Evolutionary conservation across 768 basidiomycete species (phyloP), one percentile per base, ranked within the genome.

Genomic region (Serendipita sp.): DNA sequence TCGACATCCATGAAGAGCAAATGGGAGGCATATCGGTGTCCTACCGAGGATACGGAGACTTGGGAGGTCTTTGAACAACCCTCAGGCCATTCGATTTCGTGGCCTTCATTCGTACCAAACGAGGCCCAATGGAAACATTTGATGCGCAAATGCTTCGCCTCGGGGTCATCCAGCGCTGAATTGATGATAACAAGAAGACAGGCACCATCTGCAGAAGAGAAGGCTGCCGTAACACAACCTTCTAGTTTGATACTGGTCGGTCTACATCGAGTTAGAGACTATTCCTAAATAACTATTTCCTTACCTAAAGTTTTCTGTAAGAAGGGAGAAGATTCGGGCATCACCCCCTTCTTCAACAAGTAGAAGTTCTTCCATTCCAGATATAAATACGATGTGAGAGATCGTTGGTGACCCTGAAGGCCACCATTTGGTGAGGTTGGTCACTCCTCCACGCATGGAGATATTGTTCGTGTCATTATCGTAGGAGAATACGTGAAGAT

Each of bases 111-210:
- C 4, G 79, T 77, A 2, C 82, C 83, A 63, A 84, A 82, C 0
- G 80, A 79, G 9, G 71, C 72, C 79, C 78, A 82, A 66, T 83
- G 83, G 65, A 78, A 82, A 0, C 76, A 76, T 1, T 71, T 74
- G 3, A 79, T 53, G 50, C 61, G 41, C 38, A 3, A 63, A 31
- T 28, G 65, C 30, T 24, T 67, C 50, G 14, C 67, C 69, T 38
- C 66, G 53, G 1, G 60, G 4, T 50, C 62, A 3, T 14, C 34
- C 28, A 13, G 56, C 7, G 42, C 26, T 5, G 48, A 56, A 42
- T 75, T 71, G 11, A 66, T 51, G 3, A 73, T 65, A 1, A 74
- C 68, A 24, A 82, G 38, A 20, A 83, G 67, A 65, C 81, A 82
- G 22, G 82, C 73, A 0, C 80, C 81, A 65, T 83, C 82, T 0